A percentile compares a stretch with the other conserved stretches of the same genome.
Evolutionary conservation across 2,329 filamentous ascomycete genomes (phyloP).

Genomic region (Diaporthe vexans): DNA sequence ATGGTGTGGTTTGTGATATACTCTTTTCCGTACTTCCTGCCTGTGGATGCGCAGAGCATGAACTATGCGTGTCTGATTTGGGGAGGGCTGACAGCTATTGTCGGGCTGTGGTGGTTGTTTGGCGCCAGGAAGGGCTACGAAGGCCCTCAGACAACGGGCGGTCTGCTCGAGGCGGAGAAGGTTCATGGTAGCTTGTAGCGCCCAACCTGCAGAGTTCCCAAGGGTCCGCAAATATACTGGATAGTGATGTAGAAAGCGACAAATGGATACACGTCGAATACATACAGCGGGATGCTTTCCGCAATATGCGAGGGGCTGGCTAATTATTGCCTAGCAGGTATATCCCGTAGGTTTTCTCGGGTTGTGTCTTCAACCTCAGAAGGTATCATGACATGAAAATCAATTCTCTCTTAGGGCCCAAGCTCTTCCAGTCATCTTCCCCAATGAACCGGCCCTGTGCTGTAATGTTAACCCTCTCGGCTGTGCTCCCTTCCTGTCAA

Average conservation of each 20-base stretch:
- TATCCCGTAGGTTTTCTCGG: too few species aligned
- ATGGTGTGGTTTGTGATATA: slow-evolving; percentile 72
- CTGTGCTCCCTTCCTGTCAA: neutral
- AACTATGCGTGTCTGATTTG: slow-evolving; percentile 63
- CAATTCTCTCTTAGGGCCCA: slow-evolving; percentile 7
- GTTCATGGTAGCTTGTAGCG: neutral
- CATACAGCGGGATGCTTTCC: neutral
- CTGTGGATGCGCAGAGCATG: slow-evolving; percentile 59
- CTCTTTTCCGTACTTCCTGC: slow-evolving; percentile 65
- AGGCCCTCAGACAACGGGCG: slow-evolving; percentile 42
- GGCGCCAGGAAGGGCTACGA: slow-evolving; percentile 46
- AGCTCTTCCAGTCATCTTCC: slow-evolving; percentile 7
- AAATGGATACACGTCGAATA: neutral
- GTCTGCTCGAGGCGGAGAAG: slow-evolving; percentile 32
- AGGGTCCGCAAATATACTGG: too few species aligned
- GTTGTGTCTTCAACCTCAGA: too few species aligned
- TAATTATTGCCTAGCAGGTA: too few species aligned
- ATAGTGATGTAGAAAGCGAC: too few species aligned
- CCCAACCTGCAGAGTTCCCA: too few species aligned
- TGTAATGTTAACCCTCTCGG: slow-evolving; percentile 6
- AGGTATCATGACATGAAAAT: slow-evolving; percentile 1
- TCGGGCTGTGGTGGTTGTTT: slow-evolving; percentile 58
- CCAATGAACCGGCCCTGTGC: slow-evolving; percentile 4
- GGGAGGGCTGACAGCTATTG: slow-evolving; percentile 56
- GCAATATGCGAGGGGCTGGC: too few species aligned